Percentiles rank a stretch among this genome's conserved stretches.
Conservation (phyloP, 768 basidiomycete genomes). For the Mycena indigotica region DNA sequence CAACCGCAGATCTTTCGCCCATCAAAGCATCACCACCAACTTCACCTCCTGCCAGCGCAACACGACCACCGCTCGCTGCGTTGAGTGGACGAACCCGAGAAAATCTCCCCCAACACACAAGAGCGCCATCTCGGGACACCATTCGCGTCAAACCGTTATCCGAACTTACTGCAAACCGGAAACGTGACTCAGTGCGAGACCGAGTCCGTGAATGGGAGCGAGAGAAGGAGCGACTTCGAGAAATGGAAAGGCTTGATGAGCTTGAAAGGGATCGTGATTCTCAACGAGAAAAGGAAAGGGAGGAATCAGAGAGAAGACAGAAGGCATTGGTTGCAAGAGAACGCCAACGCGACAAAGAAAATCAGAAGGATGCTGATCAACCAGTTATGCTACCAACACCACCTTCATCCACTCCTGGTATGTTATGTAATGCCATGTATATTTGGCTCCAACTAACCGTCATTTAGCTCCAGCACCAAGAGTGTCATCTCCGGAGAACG, state of each 20-base stretch:
- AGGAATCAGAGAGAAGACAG: constrained; percentile 27
- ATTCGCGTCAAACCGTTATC: constrained; percentile 37
- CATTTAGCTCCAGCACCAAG: not conserved
- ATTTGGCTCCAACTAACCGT: not conserved
- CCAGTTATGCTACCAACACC: constrained; percentile 5
- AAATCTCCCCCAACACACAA: constrained; percentile 25
- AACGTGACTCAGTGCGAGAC: constrained; percentile 54
- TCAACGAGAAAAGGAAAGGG: constrained; percentile 41
- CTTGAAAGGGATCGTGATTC: constrained; percentile 52
- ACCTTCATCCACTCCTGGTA: constrained; percentile 19
- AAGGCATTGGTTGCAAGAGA: constrained; percentile 21
- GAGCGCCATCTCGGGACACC: constrained; percentile 24
- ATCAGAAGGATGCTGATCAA: constrained; percentile 26
- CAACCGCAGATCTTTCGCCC: constrained; percentile 46
- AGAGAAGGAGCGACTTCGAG: constrained; percentile 67
- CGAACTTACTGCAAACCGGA: constrained; percentile 42
- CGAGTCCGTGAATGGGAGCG: constrained; percentile 78
- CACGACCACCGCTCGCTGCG: constrained; percentile 37
- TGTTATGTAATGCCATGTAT: not conserved
- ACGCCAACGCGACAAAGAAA: constrained; percentile 32
- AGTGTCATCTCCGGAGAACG: not conserved
- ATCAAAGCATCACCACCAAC: constrained; percentile 56
- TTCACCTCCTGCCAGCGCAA: constrained; percentile 42
- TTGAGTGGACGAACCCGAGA: constrained; percentile 28
- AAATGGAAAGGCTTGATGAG: constrained; percentile 67